Conservation (phyloP, 768 basidiomycete species). For the Trametes elegans region DNA sequence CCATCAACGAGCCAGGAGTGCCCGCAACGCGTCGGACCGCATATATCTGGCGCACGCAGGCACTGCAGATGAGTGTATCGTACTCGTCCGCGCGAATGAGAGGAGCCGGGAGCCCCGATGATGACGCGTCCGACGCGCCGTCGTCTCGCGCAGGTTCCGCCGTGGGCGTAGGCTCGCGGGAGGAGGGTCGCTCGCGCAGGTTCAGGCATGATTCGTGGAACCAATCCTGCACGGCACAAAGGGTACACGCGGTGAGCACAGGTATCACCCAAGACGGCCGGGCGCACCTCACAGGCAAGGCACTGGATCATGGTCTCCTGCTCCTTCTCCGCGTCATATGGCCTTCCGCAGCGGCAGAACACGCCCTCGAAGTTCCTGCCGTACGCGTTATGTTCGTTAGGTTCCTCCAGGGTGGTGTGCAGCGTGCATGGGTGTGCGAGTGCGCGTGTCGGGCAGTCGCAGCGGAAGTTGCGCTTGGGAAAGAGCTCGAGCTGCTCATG, state of each 20-base stretch:
- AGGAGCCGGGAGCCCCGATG: slow-evolving; percentile 63
- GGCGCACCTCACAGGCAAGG: slow-evolving; percentile 75
- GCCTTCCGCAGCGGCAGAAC: slow-evolving; percentile 74
- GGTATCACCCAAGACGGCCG: slow-evolving; percentile 1
- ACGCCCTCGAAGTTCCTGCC: slow-evolving; percentile 67
- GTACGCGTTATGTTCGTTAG: slow-evolving; percentile 62
- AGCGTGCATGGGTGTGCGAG: slow-evolving; percentile 63
- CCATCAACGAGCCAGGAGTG: slow-evolving; percentile 63
- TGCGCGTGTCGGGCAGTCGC: slow-evolving; percentile 76
- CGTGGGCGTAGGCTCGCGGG: slow-evolving; percentile 40
- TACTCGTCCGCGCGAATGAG: slow-evolving; percentile 68
- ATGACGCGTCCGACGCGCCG: slow-evolving; percentile 59
- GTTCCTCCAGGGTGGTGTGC: slow-evolving; percentile 50
- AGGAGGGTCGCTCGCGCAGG: slow-evolving; percentile 62
- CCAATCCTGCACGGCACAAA: slow-evolving; percentile 63
- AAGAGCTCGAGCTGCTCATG: slow-evolving; percentile 88
- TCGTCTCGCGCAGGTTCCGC: slow-evolving; percentile 38
- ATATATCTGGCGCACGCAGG: slow-evolving; percentile 58
- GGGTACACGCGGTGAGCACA: background rate
- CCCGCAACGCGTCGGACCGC: slow-evolving; percentile 64
- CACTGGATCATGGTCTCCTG: slow-evolving; percentile 89
- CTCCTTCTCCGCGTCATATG: slow-evolving; percentile 73
- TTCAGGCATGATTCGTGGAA: slow-evolving; percentile 89
- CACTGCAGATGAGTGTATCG: slow-evolving; percentile 70
- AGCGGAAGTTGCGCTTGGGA: slow-evolving; percentile 79